Evolutionary conservation across 441 rosid species (phyloP), one percentile per base, ranked within the genome.

Genomic region (Bocquillonia castaneifolia): DNA sequence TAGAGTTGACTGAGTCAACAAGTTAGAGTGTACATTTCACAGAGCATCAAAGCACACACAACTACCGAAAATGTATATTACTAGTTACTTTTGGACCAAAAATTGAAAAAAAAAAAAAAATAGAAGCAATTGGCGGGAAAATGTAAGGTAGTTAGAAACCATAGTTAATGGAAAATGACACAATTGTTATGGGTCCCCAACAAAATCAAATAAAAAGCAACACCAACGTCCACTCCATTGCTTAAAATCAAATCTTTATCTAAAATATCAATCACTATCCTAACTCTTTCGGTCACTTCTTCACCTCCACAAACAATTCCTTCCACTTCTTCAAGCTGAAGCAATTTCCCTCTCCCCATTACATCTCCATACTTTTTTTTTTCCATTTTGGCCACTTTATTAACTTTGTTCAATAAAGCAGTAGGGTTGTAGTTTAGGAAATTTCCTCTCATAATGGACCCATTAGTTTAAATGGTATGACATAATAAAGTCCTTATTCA

Each of bases 241-340:
- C n/a, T n/a, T n/a, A n/a, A n/a, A n/a, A n/a, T n/a, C n/a, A n/a
- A n/a, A n/a, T n/a, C n/a, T n/a, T n/a, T n/a, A n/a, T n/a, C n/a
- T n/a, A n/a, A n/a, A n/a, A n/a, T n/a, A n/a, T n/a, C n/a, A n/a
- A n/a, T n/a, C n/a, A n/a, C n/a, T n/a, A n/a, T n/a, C n/a, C n/a
- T n/a, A n/a, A n/a, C n/a, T n/a, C n/a, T n/a, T n/a, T n/a, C n/a
- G n/a, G n/a, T n/a, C n/a, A n/a, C n/a, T n/a, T n/a, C n/a, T n/a
- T n/a, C n/a, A n/a, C n/a, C n/a, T n/a, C n/a, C n/a, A n/a, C n/a
- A n/a, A n/a, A n/a, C n/a, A n/a, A n/a, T n/a, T n/a, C n/a, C 1
- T 7, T 15, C 50, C 10, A 18, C 73, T 68, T 22, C 81, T 78
- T 76, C 80, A 57, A 76, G 73, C 54, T 42, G 76, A 78, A 76